Percentiles rank a stretch among this genome's conserved stretches.
phyloP scores from a whole-genome alignment of 1,284 basidiomycete genomes.

The Entoloma clypeatum region DNA sequence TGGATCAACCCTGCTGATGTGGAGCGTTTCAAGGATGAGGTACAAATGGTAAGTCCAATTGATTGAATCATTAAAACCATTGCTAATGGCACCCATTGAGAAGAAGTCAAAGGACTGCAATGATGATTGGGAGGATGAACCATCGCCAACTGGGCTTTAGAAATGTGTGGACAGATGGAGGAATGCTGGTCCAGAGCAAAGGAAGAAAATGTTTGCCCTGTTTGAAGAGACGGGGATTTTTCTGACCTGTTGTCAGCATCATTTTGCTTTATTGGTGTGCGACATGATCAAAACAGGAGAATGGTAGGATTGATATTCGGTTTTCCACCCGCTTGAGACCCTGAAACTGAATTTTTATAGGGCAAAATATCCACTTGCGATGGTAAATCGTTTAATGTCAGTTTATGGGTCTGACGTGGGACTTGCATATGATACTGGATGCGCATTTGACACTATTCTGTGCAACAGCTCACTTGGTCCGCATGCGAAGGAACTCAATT shows the following conservation, averaged over 20 bases:
- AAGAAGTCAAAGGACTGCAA: not conserved
- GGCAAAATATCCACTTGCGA: conserved; percentile 1
- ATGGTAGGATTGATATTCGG: not conserved
- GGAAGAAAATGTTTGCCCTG: conserved; percentile 5
- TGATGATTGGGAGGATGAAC: conserved; percentile 1
- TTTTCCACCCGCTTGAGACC: not conserved
- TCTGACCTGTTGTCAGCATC: not conserved
- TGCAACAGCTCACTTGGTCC: not conserved
- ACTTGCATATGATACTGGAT: not conserved
- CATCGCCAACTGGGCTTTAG: not conserved
- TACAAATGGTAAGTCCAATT: too few species aligned
- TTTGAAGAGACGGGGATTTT: conserved; percentile 1
- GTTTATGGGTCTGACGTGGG: conserved; percentile 1
- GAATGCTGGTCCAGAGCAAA: not conserved
- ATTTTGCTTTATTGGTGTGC: not conserved
- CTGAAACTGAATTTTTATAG: not conserved
- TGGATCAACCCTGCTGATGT: not conserved
- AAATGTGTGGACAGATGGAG: not conserved
- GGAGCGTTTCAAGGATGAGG: too few species aligned
- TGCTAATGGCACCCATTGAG: not conserved
- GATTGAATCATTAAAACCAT: not conserved
- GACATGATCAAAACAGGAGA: too few species aligned
- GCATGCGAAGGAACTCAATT: not conserved
- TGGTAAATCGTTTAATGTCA: not conserved
- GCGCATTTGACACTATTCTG: not conserved